Percentiles rank a stretch among this genome's conserved stretches.
Conservation (phyloP, 176 grass and related monocot species). For the Raddia distichophylla region DNA sequence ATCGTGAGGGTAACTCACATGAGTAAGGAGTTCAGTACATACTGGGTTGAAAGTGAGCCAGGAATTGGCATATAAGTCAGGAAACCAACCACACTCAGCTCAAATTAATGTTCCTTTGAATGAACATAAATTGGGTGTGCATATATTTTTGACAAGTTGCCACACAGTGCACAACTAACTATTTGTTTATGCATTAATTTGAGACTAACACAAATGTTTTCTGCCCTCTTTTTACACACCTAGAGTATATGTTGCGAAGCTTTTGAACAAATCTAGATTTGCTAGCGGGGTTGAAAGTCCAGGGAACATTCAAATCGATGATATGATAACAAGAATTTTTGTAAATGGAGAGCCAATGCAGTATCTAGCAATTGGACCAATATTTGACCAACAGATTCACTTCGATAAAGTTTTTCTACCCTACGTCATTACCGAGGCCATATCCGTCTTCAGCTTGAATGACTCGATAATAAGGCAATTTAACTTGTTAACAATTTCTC, state of each 20-base stretch:
- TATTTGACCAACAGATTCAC: background rate
- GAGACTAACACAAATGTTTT: background rate
- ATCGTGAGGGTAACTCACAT: slow-evolving; percentile 29
- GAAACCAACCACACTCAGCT: background rate
- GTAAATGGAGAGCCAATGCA: slow-evolving; percentile 36
- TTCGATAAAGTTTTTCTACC: slow-evolving; percentile 15
- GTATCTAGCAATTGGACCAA: slow-evolving; percentile 25
- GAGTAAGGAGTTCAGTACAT: slow-evolving; percentile 27
- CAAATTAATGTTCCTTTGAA: background rate
- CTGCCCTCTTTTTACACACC: slow-evolving; percentile 10
- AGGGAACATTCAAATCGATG: slow-evolving; percentile 37
- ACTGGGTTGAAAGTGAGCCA: slow-evolving; percentile 42
- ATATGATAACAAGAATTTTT: slow-evolving; percentile 39
- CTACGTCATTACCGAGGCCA: slow-evolving; percentile 22
- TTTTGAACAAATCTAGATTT: slow-evolving; percentile 29
- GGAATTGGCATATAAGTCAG: slow-evolving; percentile 36
- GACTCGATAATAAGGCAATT: slow-evolving; percentile 25
- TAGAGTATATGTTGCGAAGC: slow-evolving; percentile 29
- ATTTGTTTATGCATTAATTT: background rate
- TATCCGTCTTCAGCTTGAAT: slow-evolving; percentile 40
- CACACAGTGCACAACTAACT: background rate
- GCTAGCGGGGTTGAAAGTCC: slow-evolving; percentile 34
- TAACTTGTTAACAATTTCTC: background rate
- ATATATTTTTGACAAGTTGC: background rate
- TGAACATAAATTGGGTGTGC: slow-evolving; percentile 22